Evolutionary conservation across 2,329 filamentous ascomycete genomes (phyloP).

Genomic region (Fusarium pseudoanthophilum): DNA sequence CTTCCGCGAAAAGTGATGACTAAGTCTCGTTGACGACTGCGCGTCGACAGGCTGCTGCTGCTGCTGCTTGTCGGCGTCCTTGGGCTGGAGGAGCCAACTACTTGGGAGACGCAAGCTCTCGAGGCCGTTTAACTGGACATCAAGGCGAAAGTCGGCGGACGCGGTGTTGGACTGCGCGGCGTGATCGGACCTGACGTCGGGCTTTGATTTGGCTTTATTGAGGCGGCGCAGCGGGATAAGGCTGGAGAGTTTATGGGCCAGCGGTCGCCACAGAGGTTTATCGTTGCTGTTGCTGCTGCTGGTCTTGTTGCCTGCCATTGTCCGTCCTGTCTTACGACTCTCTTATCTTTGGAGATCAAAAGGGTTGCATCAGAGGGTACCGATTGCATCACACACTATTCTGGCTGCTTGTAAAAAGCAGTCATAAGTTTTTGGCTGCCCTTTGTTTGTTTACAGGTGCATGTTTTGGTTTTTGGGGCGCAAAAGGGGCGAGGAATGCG

Average conservation of each 20-base stretch:
- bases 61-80: conserved; percentile 1
- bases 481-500: conserved; percentile 29
- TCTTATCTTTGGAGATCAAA: background rate
- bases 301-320: conserved; percentile 13
- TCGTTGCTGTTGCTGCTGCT: conserved; percentile 8
- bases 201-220: conserved; percentile 17
- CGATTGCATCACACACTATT: background rate
- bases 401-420: background rate
- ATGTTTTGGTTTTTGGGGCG: conserved; percentile 11
- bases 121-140: conserved; percentile 17
- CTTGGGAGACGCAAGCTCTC: conserved; percentile 17
- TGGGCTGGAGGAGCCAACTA: conserved; percentile 15
- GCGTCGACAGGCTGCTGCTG: background rate
- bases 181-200: background rate
- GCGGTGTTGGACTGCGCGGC: background rate
- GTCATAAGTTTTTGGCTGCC: background rate
- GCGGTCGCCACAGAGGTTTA: conserved; percentile 20
- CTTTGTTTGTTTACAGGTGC: conserved; percentile 12
- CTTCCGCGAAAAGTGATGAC: conserved; percentile 5
- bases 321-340: conserved; percentile 14
- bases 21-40: background rate
- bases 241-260: conserved; percentile 20
- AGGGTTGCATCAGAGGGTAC: background rate
- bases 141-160: conserved; percentile 9
- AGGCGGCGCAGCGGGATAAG: conserved; percentile 5